Evolutionary conservation across 169 alveolate genomes (phyloP), one percentile per base, ranked within the genome.

Genomic region (Plasmodium reichenowi): DNA sequence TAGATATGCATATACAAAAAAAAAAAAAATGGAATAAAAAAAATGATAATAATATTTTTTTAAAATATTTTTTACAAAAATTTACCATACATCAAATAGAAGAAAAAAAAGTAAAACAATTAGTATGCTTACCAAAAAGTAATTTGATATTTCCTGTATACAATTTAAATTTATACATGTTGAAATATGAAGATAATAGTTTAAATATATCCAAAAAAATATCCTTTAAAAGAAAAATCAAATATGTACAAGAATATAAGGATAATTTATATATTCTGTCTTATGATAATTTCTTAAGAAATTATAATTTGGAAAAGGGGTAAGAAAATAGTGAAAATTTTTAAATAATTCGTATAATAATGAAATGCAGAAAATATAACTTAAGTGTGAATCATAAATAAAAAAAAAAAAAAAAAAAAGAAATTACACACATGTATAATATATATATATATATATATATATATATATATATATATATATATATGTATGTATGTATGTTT

Each of bases 271-370:
- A 83, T 29, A 67, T 83, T 8, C 62, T 83, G 20, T 38, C 62
- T 22, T 17, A 54, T 45, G 91, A 83, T 10, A 83, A 68, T 63
- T 83, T 68, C 38, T 17, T 70, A 17, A 56, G 91, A 58, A 83
- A 54, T 45, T 83, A 70, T 29, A 71, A 83, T 22, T 15, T 83
- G 64, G 74, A 56, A 17, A 83, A 83, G 32, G 91, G 85, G 91
- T 83, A 83, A 83, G 29, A 38, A 38, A 38, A 24, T 2, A 56
- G 83, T 9, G 2, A 15, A 52, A 72, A 29, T 1, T 26, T 22
- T 13, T 15, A 47, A 71, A 15, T 15, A 32, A 15, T 71, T 71
- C 8, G 20, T 38, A 38, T 38, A 38, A 38, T 38, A 38, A 38
- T 38, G 9, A 38, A 38, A 38, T 5, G 47, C 0, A 38, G 2